These are phyloP conservation scores for Moesziomyces aphidis DNA, from an alignment of 1,284 basidiomycete species.

Conservation along the genomic window DNA sequence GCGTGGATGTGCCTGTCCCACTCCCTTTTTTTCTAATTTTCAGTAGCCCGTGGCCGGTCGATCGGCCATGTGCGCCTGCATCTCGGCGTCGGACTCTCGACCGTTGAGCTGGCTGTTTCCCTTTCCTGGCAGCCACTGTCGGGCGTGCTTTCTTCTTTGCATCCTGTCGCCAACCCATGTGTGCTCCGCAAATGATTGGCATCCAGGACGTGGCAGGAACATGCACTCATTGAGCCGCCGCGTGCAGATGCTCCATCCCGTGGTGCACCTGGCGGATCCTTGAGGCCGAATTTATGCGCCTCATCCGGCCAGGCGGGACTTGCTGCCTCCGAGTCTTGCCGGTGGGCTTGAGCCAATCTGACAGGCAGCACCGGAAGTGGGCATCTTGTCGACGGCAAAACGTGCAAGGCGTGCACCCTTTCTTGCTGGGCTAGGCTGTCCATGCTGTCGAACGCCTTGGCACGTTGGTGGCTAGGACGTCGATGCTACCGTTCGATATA, in stretches of 20 bases:
- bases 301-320: background rate
- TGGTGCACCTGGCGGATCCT: background rate
- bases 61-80: conserved; percentile 17
- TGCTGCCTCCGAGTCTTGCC: background rate
- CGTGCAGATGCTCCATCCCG: background rate
- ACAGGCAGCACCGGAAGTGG: background rate
- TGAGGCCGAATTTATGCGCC: background rate
- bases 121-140: background rate
- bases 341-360: no score
- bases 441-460: background rate
- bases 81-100: conserved; percentile 28
- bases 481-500: no score
- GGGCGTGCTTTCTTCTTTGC: background rate
- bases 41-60: background rate
- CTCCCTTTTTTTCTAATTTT: background rate
- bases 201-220: background rate
- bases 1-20: background rate
- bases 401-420: background rate
- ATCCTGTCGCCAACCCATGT: no score
- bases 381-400: background rate
- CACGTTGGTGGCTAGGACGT: background rate
- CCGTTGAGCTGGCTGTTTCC: background rate
- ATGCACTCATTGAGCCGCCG: background rate
- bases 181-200: no score
- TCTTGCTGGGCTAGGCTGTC: background rate